phyloP scores from a whole-genome alignment of 352 stramenopile genomes.

The Thalassiosira ordinaria region DNA sequence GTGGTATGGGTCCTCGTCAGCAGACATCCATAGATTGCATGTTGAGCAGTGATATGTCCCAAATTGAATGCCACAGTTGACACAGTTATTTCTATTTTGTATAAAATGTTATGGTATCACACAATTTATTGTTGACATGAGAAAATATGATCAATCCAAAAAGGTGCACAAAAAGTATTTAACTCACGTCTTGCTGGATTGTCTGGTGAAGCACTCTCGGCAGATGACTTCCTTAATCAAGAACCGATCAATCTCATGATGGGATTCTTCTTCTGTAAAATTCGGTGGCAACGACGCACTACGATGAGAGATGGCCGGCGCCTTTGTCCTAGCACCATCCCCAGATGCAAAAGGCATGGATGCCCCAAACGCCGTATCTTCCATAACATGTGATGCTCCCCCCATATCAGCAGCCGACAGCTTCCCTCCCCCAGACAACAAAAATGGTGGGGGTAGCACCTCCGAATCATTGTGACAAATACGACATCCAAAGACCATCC shows the following conservation, averaged over 20 bases:
- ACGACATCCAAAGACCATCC: constrained; percentile 79
- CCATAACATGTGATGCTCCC: too few relatives aligned
- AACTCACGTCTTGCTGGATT: constrained; percentile 82
- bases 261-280: constrained; percentile 72
- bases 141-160: too few relatives aligned
- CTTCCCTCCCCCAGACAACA: constrained; percentile 23
- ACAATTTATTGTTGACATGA: too few relatives aligned
- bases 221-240: constrained; percentile 78
- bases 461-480: constrained; percentile 82
- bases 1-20: constrained; percentile 76
- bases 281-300: constrained; percentile 61
- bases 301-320: constrained; percentile 29
- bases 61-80: constrained; percentile 70
- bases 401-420: too few relatives aligned
- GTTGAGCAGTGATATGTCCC: constrained; percentile 79
- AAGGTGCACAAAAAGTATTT: too few relatives aligned
- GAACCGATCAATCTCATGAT: constrained; percentile 84
- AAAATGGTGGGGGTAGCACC: constrained; percentile 64
- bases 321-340: too few relatives aligned
- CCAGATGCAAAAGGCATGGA: background rate
- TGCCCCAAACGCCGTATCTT: too few relatives aligned
- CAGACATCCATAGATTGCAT: constrained; percentile 84
- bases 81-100: constrained; percentile 78
- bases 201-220: constrained; percentile 72
- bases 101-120: too few relatives aligned